Evolutionary conservation across 352 stramenopile genomes (phyloP).

Genomic region (Phytophthora rubi): DNA sequence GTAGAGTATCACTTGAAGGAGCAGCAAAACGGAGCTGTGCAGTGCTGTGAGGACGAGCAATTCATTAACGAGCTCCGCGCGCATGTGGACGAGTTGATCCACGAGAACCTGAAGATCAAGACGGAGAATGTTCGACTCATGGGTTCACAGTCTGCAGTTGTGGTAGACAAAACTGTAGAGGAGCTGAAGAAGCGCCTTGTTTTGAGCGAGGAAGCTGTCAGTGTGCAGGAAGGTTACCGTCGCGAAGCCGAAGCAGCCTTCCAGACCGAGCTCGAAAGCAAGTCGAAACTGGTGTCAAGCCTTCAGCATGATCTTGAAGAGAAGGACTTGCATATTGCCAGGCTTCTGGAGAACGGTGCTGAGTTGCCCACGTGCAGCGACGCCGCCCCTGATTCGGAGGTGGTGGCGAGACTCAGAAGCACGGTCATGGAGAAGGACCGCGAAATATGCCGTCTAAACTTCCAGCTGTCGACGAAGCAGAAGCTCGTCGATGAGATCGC

Average conservation of each 20-base stretch:
- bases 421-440: constrained; percentile 76
- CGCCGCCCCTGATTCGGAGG: constrained; percentile 39
- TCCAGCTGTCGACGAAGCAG: constrained; percentile 83
- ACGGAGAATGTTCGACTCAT: constrained; percentile 61
- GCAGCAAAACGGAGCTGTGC: constrained; percentile 27
- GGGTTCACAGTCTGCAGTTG: constrained; percentile 16
- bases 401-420: constrained; percentile 48
- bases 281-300: constrained; percentile 31
- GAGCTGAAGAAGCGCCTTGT: constrained; percentile 47
- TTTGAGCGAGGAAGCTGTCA: constrained; percentile 43
- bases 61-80: constrained; percentile 54
- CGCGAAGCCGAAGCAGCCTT: constrained; percentile 61
- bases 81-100: constrained; percentile 63
- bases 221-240: constrained; percentile 51
- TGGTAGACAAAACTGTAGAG: constrained; percentile 33
- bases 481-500: constrained; percentile 81
- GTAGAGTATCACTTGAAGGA: constrained; percentile 56
- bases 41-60: constrained; percentile 37
- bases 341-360: constrained; percentile 45
- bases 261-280: constrained; percentile 47
- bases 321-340: constrained; percentile 59
- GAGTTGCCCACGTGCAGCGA: constrained; percentile 41
- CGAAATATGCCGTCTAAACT: constrained; percentile 84
- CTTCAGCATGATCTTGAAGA: constrained; percentile 46
- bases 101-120: constrained; percentile 68